Conservation (phyloP, 1,139 yeast species). For the Magnusiomyces sp. region DNA sequence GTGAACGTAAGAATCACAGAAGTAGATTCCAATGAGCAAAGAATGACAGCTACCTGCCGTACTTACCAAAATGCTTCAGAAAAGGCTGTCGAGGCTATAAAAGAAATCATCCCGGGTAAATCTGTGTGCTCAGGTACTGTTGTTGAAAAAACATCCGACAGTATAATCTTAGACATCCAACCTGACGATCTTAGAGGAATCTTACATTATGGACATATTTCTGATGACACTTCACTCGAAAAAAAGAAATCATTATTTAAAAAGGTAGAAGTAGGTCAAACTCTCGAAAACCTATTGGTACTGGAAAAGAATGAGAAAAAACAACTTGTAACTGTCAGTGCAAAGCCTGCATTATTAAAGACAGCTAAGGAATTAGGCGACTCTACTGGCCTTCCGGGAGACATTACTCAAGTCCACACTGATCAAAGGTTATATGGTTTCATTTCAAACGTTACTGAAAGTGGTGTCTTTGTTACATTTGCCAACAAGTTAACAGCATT, state of each 20-base stretch:
- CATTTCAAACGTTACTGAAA: conserved; percentile 62
- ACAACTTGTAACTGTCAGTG: conserved; percentile 51
- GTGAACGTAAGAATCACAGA: conserved; percentile 58
- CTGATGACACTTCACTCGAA: conserved; percentile 75
- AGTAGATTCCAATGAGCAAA: conserved; percentile 47
- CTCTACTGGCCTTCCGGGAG: conserved; percentile 49
- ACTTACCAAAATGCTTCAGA: conserved; percentile 34
- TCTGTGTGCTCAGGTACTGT: conserved; percentile 54
- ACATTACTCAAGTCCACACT: conserved; percentile 40
- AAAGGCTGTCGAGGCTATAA: conserved; percentile 36
- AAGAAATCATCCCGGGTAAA: conserved; percentile 50
- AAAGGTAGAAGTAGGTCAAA: conserved; percentile 73
- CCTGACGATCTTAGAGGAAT: conserved; percentile 60
- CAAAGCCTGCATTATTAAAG: conserved; percentile 58
- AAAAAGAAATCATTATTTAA: conserved; percentile 64
- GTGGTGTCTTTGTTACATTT: conserved; percentile 76
- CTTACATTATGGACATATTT: conserved; percentile 62
- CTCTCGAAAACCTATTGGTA: conserved; percentile 51
- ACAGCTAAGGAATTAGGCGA: conserved; percentile 37
- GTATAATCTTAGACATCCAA: conserved; percentile 56
- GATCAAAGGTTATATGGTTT: conserved; percentile 50
- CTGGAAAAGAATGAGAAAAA: conserved; percentile 59
- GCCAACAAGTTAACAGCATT: conserved; percentile 77
- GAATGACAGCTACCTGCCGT: conserved; percentile 66
- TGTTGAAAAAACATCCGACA: conserved; percentile 60